Evolutionary conservation across 176 grass and related monocot genomes (phyloP).

Genomic region (Hsuehochloa calcarea): DNA sequence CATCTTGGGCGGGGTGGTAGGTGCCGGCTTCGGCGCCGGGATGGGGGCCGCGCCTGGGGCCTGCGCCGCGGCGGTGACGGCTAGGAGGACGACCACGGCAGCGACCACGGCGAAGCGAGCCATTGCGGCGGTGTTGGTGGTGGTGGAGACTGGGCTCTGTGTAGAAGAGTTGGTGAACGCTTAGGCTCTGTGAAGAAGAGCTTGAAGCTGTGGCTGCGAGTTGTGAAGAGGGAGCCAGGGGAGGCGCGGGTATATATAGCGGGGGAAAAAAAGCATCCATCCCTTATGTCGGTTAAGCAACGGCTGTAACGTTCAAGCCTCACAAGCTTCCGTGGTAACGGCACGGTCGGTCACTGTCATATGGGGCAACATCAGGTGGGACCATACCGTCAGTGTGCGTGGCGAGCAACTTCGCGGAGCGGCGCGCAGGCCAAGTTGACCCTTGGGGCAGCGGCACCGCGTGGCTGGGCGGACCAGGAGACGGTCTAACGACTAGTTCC

Average conservation of each 20-base stretch:
- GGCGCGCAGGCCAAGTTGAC: conserved; percentile 11
- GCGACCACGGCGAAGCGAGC: conserved; percentile 42
- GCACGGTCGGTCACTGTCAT: background rate
- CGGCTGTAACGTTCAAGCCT: background rate
- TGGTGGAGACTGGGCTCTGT: background rate
- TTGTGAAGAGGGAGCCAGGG: background rate
- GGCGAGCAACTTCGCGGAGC: background rate
- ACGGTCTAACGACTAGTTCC: conserved; percentile 33
- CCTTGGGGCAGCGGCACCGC: background rate
- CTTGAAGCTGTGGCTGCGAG: background rate
- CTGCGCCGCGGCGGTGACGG: conserved; percentile 19
- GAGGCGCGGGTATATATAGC: conserved; percentile 21
- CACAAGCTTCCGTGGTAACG: background rate
- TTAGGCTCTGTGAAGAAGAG: background rate
- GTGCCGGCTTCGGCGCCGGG: conserved; percentile 5
- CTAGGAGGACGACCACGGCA: conserved; percentile 10
- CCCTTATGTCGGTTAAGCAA: background rate
- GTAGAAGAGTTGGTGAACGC: background rate
- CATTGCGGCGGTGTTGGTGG: background rate
- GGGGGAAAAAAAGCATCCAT: too few relatives aligned
- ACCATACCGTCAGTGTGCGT: background rate
- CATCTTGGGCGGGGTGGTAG: conserved; percentile 38
- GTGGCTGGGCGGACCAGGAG: background rate
- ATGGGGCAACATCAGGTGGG: background rate
- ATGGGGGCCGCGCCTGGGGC: conserved; percentile 13